A percentile compares a stretch with the other conserved stretches of the same genome.
Conservation (phyloP, 2,329 filamentous ascomycete genomes). For the Monosporascus sp. region DNA sequence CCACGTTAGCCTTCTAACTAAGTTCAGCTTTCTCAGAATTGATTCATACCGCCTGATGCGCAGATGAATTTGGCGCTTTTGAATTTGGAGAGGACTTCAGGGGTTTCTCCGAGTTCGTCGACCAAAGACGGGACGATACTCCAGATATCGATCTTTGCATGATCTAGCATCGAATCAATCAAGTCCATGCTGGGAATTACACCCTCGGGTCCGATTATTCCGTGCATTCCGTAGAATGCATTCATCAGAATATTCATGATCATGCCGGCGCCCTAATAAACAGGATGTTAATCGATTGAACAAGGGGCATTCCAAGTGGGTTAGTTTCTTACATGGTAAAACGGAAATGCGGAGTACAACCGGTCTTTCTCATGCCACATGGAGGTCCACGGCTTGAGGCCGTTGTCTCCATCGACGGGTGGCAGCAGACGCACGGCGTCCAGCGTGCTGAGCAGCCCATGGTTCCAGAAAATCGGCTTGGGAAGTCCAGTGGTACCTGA, state of each 20-base stretch:
- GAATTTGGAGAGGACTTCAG: conserved; percentile 25
- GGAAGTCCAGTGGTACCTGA: conserved; percentile 37
- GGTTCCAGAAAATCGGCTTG: conserved; percentile 32
- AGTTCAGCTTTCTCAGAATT: not conserved
- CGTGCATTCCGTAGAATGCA: conserved; percentile 28
- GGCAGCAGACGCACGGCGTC: conserved; percentile 32
- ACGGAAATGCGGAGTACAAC: conserved; percentile 31
- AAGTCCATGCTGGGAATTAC: conserved; percentile 31
- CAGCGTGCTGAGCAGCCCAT: conserved; percentile 28
- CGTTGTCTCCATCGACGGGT: conserved; percentile 21
- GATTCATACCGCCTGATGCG: conserved; percentile 25
- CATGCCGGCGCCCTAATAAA: conserved; percentile 31
- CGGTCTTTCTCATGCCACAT: conserved; percentile 23
- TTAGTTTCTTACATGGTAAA: conserved; percentile 25
- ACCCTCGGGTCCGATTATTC: conserved; percentile 28
- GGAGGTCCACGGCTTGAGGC: conserved; percentile 22
- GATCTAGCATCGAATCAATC: conserved; percentile 26
- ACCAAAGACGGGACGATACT: conserved; percentile 31
- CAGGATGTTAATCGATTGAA: not conserved
- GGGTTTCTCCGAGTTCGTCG: conserved; percentile 28
- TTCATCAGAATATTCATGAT: conserved; percentile 36
- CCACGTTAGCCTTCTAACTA: not conserved
- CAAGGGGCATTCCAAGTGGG: not conserved
- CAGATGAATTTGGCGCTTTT: conserved; percentile 28
- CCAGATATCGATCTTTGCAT: conserved; percentile 32